Conservation (phyloP, 2,329 filamentous ascomycete genomes). For the Colletotrichum liriopes region DNA sequence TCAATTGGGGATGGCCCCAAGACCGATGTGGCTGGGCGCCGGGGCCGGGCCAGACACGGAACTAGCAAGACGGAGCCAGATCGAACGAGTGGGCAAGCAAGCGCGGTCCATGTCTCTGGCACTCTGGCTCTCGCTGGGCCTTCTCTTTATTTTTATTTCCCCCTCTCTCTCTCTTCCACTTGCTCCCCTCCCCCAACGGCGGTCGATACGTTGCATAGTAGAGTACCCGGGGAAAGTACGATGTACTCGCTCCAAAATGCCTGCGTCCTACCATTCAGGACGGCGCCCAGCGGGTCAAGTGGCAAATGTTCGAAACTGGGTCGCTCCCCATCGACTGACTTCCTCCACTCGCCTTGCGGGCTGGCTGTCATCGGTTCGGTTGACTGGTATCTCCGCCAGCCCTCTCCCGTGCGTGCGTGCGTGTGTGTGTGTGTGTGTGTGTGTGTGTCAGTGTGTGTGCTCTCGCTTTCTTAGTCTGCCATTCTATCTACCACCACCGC, state of each 20-base stretch:
- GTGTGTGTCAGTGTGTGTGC: background rate
- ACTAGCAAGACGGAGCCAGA: constrained; percentile 22
- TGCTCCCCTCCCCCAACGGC: background rate
- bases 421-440: background rate
- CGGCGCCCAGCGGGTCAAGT: constrained; percentile 33
- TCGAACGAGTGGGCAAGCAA: constrained; percentile 15
- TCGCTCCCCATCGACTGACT: constrained; percentile 13
- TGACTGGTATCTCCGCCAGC: background rate
- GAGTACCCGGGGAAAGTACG: background rate
- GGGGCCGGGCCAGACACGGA: constrained; percentile 18
- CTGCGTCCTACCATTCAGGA: constrained; percentile 21
- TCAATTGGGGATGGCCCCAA: constrained; percentile 13
- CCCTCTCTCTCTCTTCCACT: background rate
- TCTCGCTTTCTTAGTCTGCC: background rate
- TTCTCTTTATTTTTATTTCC: background rate
- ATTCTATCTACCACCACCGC: too few relatives aligned
- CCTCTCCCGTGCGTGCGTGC: background rate
- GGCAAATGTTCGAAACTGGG: constrained; percentile 33
- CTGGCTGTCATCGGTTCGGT: background rate
- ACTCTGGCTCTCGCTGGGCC: background rate
- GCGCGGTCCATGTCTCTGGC: constrained; percentile 15
- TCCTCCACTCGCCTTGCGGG: constrained; percentile 10
- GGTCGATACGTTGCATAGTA: too few relatives aligned
- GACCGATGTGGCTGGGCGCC: constrained; percentile 35
- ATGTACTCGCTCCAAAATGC: constrained; percentile 2